phyloP scores from a whole-genome alignment of 495 filamentous ascomycete genomes.

The Viridothelium virens region DNA sequence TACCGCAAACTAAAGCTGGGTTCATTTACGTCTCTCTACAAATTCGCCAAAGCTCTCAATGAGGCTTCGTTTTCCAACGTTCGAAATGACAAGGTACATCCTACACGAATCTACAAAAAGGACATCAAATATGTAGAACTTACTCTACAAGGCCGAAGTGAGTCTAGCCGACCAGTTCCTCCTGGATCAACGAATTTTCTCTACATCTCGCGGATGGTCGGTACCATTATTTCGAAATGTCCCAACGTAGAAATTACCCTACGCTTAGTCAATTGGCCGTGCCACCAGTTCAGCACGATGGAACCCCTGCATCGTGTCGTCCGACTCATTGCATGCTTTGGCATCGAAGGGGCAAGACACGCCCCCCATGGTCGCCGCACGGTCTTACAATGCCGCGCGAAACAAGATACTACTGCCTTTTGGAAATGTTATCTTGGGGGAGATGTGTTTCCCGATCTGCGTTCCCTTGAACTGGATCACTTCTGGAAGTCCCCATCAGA shows the following conservation, averaged over 20 bases:
- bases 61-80: background rate
- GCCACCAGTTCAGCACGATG: background rate
- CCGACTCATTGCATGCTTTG: background rate
- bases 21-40: background rate
- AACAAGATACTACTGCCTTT: background rate
- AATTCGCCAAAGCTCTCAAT: slow-evolving; percentile 1
- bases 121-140: slow-evolving; percentile 5
- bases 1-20: slow-evolving; percentile 1
- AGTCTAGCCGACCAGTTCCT: background rate
- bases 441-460: background rate
- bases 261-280: background rate
- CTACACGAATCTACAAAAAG: slow-evolving; percentile 1
- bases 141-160: background rate
- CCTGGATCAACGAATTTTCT: background rate
- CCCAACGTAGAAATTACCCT: background rate
- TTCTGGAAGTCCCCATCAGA: slow-evolving; percentile 6
- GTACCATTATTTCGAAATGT: background rate
- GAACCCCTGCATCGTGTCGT: background rate
- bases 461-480: background rate
- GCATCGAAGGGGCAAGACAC: background rate
- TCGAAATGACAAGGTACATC: background rate
- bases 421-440: slow-evolving; percentile 1
- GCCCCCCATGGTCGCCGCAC: background rate
- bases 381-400: background rate
- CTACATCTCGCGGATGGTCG: background rate